phyloP scores from a whole-genome alignment of 805 yeast species.

The Monosporozyma aerobia region DNA sequence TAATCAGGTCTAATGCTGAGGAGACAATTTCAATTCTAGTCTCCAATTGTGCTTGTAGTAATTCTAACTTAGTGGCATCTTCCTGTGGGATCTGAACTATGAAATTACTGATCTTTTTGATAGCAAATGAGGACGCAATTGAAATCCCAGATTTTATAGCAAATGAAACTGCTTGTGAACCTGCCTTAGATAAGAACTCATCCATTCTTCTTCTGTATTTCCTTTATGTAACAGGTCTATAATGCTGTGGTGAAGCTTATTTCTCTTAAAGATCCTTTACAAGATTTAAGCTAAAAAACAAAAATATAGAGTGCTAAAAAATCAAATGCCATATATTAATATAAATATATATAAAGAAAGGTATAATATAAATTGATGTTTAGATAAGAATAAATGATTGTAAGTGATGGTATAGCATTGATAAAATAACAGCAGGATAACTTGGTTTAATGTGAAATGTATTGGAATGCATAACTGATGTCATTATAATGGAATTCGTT shows the following conservation, averaged over 20 bases:
- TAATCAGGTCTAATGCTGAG: conserved; percentile 59
- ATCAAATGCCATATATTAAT: too few species aligned
- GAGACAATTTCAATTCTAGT: conserved; percentile 53
- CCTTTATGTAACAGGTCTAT: not conserved
- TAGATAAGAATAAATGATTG: not conserved
- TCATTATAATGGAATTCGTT: conserved; percentile 64
- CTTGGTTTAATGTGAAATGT: conserved; percentile 58
- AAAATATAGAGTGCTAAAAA: too few species aligned
- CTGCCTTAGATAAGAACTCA: conserved; percentile 43
- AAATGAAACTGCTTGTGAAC: conserved; percentile 69
- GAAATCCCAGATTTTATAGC: conserved; percentile 72
- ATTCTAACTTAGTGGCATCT: conserved; percentile 39
- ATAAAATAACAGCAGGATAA: not conserved
- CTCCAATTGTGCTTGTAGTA: conserved; percentile 38
- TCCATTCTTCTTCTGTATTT: conserved; percentile 27
- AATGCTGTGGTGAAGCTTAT: not conserved
- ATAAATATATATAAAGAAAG: not conserved
- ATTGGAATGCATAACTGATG: conserved; percentile 84
- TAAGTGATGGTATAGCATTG: not conserved
- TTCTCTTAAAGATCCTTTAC: too few species aligned
- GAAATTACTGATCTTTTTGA: conserved; percentile 50
- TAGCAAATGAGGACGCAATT: conserved; percentile 63
- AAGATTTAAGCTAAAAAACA: too few species aligned
- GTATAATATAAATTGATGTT: not conserved
- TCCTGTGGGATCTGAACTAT: conserved; percentile 38